Evolutionary conservation across 371 early-diverging fungal genomes (phyloP).

Genomic region (Mycotypha africana): DNA sequence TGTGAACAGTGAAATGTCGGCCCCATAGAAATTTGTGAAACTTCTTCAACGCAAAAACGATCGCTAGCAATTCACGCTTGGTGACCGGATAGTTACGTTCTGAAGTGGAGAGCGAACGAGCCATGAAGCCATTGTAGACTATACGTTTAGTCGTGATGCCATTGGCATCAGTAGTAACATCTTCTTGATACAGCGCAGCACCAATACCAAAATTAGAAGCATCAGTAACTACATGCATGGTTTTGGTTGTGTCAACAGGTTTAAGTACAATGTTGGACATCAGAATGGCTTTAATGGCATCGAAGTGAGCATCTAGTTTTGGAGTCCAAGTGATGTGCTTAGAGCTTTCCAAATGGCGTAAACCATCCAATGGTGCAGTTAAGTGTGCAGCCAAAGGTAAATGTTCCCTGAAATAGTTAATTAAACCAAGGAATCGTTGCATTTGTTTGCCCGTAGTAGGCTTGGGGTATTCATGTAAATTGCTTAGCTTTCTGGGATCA

Average conservation of each 20-base stretch:
- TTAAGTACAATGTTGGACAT: background rate
- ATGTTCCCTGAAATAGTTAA: slow-evolving; percentile 20
- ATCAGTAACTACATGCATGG: slow-evolving; percentile 34
- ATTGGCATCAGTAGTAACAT: no score
- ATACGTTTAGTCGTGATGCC: background rate
- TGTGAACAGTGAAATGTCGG: slow-evolving; percentile 10
- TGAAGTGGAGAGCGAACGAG: background rate
- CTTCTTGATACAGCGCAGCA: slow-evolving; percentile 24
- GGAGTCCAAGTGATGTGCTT: slow-evolving; percentile 5
- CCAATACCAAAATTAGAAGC: slow-evolving; percentile 35
- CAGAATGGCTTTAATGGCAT: slow-evolving; percentile 1
- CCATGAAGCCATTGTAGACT: slow-evolving; percentile 15
- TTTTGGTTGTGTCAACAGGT: slow-evolving; percentile 17
- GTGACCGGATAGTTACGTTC: background rate
- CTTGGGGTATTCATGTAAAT: background rate
- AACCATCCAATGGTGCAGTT: slow-evolving; percentile 15
- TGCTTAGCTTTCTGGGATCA: slow-evolving; percentile 6
- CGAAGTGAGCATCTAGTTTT: slow-evolving; percentile 3
- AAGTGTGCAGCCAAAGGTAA: slow-evolving; percentile 7
- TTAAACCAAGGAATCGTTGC: slow-evolving; percentile 11
- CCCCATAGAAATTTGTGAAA: slow-evolving; percentile 32
- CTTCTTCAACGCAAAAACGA: slow-evolving; percentile 17
- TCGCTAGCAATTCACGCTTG: slow-evolving; percentile 1
- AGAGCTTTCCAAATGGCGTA: slow-evolving; percentile 6
- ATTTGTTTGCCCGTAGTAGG: slow-evolving; percentile 7